Base-by-base conservation (phyloP, 768 basidiomycete genomes). In the Lactifluus piperatus region DNA sequence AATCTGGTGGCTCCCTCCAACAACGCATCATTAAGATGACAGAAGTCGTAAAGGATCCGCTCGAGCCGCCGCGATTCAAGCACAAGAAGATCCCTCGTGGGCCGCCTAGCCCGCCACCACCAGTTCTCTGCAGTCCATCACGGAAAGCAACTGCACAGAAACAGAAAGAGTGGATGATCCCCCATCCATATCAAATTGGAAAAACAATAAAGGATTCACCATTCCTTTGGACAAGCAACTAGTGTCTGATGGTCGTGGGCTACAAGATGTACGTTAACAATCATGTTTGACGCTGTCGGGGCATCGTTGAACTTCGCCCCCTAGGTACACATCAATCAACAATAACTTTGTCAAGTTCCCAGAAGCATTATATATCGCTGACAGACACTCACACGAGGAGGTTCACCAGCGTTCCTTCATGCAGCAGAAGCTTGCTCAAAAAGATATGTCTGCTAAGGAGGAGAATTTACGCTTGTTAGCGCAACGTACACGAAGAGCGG, bases 91-190 rank as follows among this genome's bases (percentile, higher is more conserved):
- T 99, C 62, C 97, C 97, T 10, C 78, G 93, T 68, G 97, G 94
- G 4, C 94, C 94, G 13, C 94, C 92, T 1, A 94, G 91, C 68
- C 95, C 97, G 0, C 97, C 97, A 2, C 93, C 94, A 2, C 97
- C 97, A 18, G 91, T 98, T 2, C 75, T 99, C 37, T 84, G 94
- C 39, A 93, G 89, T 76, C 97, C 97, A 13, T 95, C 97, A 6
- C 80, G 97, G 55, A 94, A 97, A 68, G 94, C 94, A 4, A 95
- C 95, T 0, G 89, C 91, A 8, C 90, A 92, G 56, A 97, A 99
- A 70, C 95, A 97, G 75, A 99, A 98, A 75, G 97, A 98, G 68
- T 98, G 97, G 97, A 97, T 97, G 94, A 97, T 99, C 97, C 97
- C 18, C 97, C 97, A 18, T 98, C 95, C 71, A 97, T 99, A 60